Conservation (phyloP, 805 yeast genomes). For the Cyberlindnera saturnus region DNA sequence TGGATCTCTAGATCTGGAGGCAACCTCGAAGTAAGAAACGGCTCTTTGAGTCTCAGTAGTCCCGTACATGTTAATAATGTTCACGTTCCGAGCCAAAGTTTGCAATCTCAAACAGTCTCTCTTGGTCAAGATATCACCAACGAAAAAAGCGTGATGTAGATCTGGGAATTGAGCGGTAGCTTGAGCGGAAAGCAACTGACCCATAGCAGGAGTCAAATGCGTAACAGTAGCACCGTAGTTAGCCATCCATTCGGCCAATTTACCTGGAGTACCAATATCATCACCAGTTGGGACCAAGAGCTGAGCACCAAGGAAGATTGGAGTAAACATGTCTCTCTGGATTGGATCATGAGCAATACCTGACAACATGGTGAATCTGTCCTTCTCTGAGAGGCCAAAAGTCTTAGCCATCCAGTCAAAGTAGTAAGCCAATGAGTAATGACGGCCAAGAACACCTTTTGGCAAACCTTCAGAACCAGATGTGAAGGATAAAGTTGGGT, state of each 20-base stretch:
- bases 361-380: conserved; percentile 92
- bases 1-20: conserved; percentile 63
- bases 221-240: conserved; percentile 89
- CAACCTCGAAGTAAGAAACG: conserved; percentile 88
- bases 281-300: conserved; percentile 91
- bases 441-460: conserved; percentile 98
- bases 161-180: conserved; percentile 82
- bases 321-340: conserved; percentile 98
- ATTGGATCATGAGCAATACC: conserved; percentile 99
- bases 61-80: conserved; percentile 96
- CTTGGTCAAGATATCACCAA: conserved; percentile 95
- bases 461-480: conserved; percentile 98
- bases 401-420: conserved; percentile 97
- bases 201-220: conserved; percentile 99
- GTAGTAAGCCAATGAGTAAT: conserved; percentile 92
- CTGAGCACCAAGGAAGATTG: conserved; percentile 91
- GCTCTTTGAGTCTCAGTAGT: conserved; percentile 99
- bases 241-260: conserved; percentile 96
- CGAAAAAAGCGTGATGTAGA: conserved; percentile 94
- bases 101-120: conserved; percentile 94
- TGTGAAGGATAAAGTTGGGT: conserved; percentile 94
- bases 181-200: conserved; percentile 93
- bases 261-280: conserved; percentile 98
- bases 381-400: conserved; percentile 70
- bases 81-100: conserved; percentile 82